Evolutionary conservation across 2,329 filamentous ascomycete species (phyloP), one percentile per base, ranked within the genome.

Genomic region (Teratosphaeriaceae sp.): DNA sequence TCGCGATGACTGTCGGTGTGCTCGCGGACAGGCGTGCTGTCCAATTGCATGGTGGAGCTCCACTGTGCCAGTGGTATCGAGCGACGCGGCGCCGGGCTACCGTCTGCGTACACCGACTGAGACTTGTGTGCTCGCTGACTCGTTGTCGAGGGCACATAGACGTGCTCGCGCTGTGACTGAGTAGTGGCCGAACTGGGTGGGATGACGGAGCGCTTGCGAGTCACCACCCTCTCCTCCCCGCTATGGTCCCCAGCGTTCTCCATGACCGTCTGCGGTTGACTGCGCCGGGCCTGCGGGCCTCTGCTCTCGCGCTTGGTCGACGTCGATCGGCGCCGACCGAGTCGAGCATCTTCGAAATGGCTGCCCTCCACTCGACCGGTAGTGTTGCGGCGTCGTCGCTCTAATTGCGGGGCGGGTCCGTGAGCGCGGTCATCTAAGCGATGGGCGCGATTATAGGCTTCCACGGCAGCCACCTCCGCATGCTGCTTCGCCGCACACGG

Each of bases 391-490:
- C 50, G 45, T 5, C 54, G 51, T 11, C 54, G 53, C 31, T 52
- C 41, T 9, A 43, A 31, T 40, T 48, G 48, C 1, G 49, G 40
- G 18, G 41, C 33, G 13, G 40, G 35, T 18, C 36, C 30, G 12
- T 22, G 21, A 3, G 23, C 30, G 5, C 29, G 11, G 55, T 65
- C 29, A 56, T 64, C 46, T 11, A 68, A 65, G 26, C 66, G 66
- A 42, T 67, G 67, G n/a, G 75, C 74, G 46, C 74, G 69, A 5
- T 66, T 60, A 56, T 77, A 85, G 1, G 82, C 82, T 54, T 80
- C 66, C 24, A 69, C 65, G 6, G 82, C 82, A 18, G 82, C 81
- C 29, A 75, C 71, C 29, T 78, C 73, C 6, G 82, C 82, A 59
- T 84, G 77, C 42, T 76, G 68, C 38, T 75, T 71, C 2, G 75